Base-by-base conservation (phyloP, 139 green algal species). In the Spirogloea muscicola region DNA sequence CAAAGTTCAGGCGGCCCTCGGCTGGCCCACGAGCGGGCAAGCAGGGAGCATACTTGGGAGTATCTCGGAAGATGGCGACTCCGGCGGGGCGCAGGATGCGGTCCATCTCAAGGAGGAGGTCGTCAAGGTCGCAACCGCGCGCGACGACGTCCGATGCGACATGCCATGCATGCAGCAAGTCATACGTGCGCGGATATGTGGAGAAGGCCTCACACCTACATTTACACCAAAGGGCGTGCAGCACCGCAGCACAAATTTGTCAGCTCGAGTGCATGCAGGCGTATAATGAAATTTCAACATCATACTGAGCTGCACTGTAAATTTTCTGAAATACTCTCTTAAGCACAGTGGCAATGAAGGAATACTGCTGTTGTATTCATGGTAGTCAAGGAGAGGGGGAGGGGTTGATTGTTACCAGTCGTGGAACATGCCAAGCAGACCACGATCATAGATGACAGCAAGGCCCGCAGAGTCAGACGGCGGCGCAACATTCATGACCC, bases 131-230 rank as follows among this genome's bases (percentile, higher is more conserved):
- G 33, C 64, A 73, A 21, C n/a, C 6, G 29, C 57, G 25, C 25
- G 41, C 57, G 33, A 44, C 18, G 21, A 41, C 9, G 57, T 38
- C 57, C 57, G 41, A 18, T 64, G 25, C 18, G 44, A 64, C 55
- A 34, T 42, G 16, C n/a, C 18, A 16, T 21, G 64, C 64, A 65
- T 73, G 64, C 6, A 73, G 10, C 44, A 73, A 25, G 64, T 73
- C 64, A 31, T 73, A 73, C 29, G 64, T 73, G 48, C 64, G 64
- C 44, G 64, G 64, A 37, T 73, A 73, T 7, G 64, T 73, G 13
- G 64, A 73, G 64, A 73, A 73, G 16, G 64, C 42, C 43, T 73
- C 64, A 43, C 64, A 73, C 64, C 64, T 73, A 43, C 48, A 68
- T 18, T 29, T 41, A 64, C 43, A 51, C n/a, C n/a, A n/a, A n/a